Evolutionary conservation across 129 eudicot species (phyloP).

Genomic region (Gnaphalium uliginosum): DNA sequence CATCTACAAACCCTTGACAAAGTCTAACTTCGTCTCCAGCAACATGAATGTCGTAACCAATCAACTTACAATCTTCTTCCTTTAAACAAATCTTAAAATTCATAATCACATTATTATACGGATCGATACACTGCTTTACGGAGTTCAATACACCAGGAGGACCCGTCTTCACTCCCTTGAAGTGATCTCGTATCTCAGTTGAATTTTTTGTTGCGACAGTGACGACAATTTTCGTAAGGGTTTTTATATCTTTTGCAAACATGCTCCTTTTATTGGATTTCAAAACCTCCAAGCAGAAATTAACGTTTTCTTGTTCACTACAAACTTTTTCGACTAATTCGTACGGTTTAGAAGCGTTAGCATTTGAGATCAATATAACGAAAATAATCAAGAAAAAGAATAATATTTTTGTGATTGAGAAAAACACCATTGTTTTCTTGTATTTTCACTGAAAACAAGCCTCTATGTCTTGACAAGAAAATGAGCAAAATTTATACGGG

Average conservation of each 20-base stretch:
- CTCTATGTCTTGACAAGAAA: neutral
- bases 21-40: slow-evolving; percentile 27
- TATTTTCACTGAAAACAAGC: neutral
- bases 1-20: slow-evolving; percentile 26
- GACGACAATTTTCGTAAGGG: slow-evolving; percentile 20
- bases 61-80: slow-evolving; percentile 22
- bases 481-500: neutral
- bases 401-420: slow-evolving; percentile 13
- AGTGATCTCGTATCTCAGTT: slow-evolving; percentile 13
- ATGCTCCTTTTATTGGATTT: slow-evolving; percentile 18
- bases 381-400: neutral
- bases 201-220: slow-evolving; percentile 9
- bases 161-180: slow-evolving; percentile 10
- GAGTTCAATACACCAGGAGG: slow-evolving; percentile 19
- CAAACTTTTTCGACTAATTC: slow-evolving; percentile 25
- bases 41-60: slow-evolving; percentile 17
- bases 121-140: neutral
- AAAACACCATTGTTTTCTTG: slow-evolving; percentile 3
- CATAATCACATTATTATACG: neutral
- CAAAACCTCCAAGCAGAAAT: slow-evolving; percentile 21
- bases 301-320: neutral
- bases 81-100: slow-evolving; percentile 6
- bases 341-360: neutral
- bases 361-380: slow-evolving; percentile 5
- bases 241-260: slow-evolving; percentile 5